Base-by-base conservation (phyloP, 2,329 filamentous ascomycete genomes). In the Beauveria sp. region DNA sequence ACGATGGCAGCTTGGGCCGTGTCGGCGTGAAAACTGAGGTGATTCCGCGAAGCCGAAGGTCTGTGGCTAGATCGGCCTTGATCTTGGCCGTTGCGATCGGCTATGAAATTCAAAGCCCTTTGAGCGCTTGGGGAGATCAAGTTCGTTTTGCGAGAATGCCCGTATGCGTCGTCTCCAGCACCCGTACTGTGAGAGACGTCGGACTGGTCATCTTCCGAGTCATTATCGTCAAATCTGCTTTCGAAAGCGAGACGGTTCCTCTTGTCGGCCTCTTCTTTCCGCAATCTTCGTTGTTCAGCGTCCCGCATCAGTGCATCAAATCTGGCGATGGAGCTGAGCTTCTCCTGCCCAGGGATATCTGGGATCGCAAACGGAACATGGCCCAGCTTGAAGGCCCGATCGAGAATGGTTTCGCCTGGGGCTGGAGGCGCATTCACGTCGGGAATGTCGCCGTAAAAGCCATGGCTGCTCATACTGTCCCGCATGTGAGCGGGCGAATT, bases 251-350 rank as follows among this genome's bases (percentile, higher is more conserved):
- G 62, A 48, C 73, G 70, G 12, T 73, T 72, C 14, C 68, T 66
- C 30, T 67, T 67, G 57, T 71, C 67, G 24, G 67, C 65, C 10
- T 74, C 72, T 47, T 77, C 73, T 30, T 73, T 73, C 54, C 75
- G 74, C 65, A 74, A 74, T 61, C 76, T 73, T 56, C 77, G 80
- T 61, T 80, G 77, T 44, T 88, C 85, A 22, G 76, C 76, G 65
- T 87, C 82, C 24, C 79, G 76, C 85, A 88, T 88, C 48, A 88
- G 70, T 3, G 84, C 85, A 58, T 88, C 85, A 59, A 88, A 88
- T 24, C 84, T 78, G 10, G 84, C 85, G 37, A 88, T 76, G 0
- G 85, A 88, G 65, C 80, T 87, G 18, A 87, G 73, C 62, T 86
- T 85, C 65, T 86, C 84, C 63, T 86, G 83, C 4, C 84, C 84